Evolutionary conservation across 768 basidiomycete species (phyloP), one percentile per base, ranked within the genome.

Genomic region (Calocybe cyanea): DNA sequence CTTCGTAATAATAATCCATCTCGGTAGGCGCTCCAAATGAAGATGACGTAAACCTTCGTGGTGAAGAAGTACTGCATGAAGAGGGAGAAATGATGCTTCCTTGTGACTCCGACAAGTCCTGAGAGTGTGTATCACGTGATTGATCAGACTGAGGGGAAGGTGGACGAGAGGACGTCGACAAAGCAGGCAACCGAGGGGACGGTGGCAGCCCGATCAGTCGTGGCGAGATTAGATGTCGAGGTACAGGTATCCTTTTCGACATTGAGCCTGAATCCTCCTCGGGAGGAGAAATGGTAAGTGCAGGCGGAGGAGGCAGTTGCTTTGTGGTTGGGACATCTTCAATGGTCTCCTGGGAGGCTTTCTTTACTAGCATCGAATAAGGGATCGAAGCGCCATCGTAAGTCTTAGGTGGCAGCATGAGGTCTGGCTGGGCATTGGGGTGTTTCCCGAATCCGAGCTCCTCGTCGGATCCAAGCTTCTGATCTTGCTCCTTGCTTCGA

Each of bases 391-490:
- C 35, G 32, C 46, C 43, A 34, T 48, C 38, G 25, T 52, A 52
- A 28, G 38, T 28, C 21, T 25, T 52, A 25, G 46, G 43, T 28
- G 46, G 51, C 11, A 18, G 24, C 18, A 20, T 23, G 35, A 52
- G 10, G 28, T 24, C 19, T 9, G 46, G 33, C 34, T 45, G 51
- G 10, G 30, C 43, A 15, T 15, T 37, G 20, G 25, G 43, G 30
- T 52, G 32, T 20, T 38, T 32, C 48, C 51, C 51, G 15, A 52
- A 52, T 20, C 51, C 46, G 23, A 41, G 39, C 45, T 52, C 51
- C 40, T 41, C 46, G 21, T 52, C 50, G 4, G 43, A 24, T 17
- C 23, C 34, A 1, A 46, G 21, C 32, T 45, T 37, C 8, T 33
- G 38, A 20, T 13, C 37, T 24, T 23, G 43, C n/a, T 41, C 37